These are phyloP conservation scores for Mycena albidolilacea DNA, from an alignment of 768 basidiomycete genomes.

Conservation along the genomic window DNA sequence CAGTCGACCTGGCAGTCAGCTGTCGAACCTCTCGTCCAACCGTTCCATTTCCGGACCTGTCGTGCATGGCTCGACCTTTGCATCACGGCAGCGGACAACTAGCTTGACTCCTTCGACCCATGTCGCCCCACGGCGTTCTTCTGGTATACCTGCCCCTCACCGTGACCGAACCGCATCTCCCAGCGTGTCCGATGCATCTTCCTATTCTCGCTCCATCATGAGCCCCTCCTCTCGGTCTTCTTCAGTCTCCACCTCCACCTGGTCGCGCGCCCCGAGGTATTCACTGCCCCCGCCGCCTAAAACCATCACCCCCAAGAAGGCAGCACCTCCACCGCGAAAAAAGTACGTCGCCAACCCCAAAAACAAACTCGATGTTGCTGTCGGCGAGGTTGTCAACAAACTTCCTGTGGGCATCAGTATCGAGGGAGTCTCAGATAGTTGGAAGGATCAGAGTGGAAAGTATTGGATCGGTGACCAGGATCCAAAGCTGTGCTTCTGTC, in stretches of 20 bases:
- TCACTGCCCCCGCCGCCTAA: slow-evolving; percentile 66
- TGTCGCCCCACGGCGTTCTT: slow-evolving; percentile 48
- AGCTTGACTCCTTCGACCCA: slow-evolving; percentile 67
- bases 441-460: slow-evolving; percentile 94
- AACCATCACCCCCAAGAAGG: slow-evolving; percentile 64
- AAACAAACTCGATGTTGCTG: slow-evolving; percentile 92
- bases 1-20: slow-evolving; percentile 70
- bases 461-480: slow-evolving; percentile 97
- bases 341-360: slow-evolving; percentile 91
- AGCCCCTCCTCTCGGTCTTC: slow-evolving; percentile 59
- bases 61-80: slow-evolving; percentile 77
- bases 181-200: slow-evolving; percentile 72
- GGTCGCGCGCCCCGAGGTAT: slow-evolving; percentile 78
- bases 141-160: slow-evolving; percentile 50
- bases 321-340: slow-evolving; percentile 62
- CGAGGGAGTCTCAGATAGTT: slow-evolving; percentile 85
- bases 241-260: slow-evolving; percentile 68
- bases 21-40: slow-evolving; percentile 67
- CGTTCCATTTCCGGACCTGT: slow-evolving; percentile 83
- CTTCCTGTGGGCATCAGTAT: slow-evolving; percentile 89
- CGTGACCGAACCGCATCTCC: slow-evolving; percentile 67
- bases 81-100: slow-evolving; percentile 87
- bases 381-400: slow-evolving; percentile 92
- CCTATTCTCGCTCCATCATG: slow-evolving; percentile 60
- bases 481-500: slow-evolving; percentile 91